Percentiles rank a stretch among this genome's conserved stretches.
Evolutionary conservation across 768 basidiomycete genomes (phyloP).

Genomic region (Podaxis sp.): DNA sequence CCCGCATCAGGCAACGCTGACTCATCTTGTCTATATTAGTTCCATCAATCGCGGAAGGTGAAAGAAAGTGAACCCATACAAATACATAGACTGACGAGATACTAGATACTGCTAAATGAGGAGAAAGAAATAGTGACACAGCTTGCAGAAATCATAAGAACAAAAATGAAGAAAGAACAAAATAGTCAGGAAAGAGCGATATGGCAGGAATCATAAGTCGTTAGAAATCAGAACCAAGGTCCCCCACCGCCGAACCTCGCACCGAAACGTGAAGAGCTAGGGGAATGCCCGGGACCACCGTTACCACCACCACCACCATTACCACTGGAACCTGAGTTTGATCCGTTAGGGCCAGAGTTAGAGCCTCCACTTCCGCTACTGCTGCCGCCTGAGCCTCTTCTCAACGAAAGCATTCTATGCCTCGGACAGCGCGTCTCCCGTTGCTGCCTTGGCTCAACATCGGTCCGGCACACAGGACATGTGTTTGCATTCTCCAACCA

Average conservation of each 20-base stretch:
- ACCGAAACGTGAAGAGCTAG: background rate
- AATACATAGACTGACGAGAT: background rate
- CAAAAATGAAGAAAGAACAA: background rate
- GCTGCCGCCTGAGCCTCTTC: background rate
- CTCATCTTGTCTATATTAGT: constrained; percentile 14
- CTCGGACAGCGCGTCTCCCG: background rate
- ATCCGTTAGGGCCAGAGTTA: background rate
- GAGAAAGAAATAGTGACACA: background rate
- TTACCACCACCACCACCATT: background rate
- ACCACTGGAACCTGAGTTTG: background rate
- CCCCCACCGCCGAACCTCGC: background rate
- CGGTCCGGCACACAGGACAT: constrained; percentile 78
- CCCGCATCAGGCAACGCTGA: constrained; percentile 13
- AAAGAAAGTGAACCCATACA: background rate
- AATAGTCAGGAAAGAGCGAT: background rate
- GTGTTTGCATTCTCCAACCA: constrained; percentile 78
- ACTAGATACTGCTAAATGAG: background rate
- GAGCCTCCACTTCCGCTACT: background rate
- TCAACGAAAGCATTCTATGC: background rate
- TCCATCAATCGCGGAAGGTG: background rate
- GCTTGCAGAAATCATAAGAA: background rate
- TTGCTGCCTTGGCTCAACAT: constrained; percentile 33
- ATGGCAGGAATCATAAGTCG: background rate
- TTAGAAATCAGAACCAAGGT: background rate
- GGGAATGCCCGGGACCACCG: background rate